These are phyloP conservation scores for Hypoxylon sp. DNA, from an alignment of 2,329 filamentous ascomycete species.

Conservation along the genomic window DNA sequence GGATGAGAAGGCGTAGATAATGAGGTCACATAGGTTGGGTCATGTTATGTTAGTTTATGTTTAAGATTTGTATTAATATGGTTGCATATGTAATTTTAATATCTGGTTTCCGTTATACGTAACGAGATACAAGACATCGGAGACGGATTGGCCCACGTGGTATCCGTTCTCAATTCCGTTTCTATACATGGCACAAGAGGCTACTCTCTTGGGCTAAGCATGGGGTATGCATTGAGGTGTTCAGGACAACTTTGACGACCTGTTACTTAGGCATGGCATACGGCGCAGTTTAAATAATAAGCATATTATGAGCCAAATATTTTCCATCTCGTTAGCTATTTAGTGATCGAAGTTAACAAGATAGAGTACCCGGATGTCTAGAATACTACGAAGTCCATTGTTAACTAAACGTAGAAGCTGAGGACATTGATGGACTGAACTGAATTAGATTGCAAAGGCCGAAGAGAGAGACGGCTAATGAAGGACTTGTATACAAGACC, in stretches of 20 bases:
- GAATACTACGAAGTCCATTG: neutral
- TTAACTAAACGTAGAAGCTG: too few relatives aligned
- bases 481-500: too few relatives aligned
- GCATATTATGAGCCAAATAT: neutral
- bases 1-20: slow-evolving; percentile 34
- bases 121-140: neutral
- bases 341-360: too few relatives aligned
- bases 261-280: neutral
- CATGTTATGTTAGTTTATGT: neutral
- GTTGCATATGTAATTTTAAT: slow-evolving; percentile 8
- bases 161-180: neutral
- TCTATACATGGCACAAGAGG: neutral
- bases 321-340: neutral
- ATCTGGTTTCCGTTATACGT: neutral
- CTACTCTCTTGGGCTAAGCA: neutral
- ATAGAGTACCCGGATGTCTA: neutral
- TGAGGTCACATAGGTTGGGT: neutral
- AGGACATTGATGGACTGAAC: too few relatives aligned
- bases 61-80: slow-evolving; percentile 11
- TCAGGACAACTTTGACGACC: neutral
- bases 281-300: neutral
- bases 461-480: too few relatives aligned
- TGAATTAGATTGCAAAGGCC: too few relatives aligned
- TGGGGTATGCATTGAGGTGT: neutral
- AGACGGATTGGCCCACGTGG: neutral